phyloP scores from a whole-genome alignment of 2,329 filamentous ascomycete genomes.

The Paraphoma sp. region DNA sequence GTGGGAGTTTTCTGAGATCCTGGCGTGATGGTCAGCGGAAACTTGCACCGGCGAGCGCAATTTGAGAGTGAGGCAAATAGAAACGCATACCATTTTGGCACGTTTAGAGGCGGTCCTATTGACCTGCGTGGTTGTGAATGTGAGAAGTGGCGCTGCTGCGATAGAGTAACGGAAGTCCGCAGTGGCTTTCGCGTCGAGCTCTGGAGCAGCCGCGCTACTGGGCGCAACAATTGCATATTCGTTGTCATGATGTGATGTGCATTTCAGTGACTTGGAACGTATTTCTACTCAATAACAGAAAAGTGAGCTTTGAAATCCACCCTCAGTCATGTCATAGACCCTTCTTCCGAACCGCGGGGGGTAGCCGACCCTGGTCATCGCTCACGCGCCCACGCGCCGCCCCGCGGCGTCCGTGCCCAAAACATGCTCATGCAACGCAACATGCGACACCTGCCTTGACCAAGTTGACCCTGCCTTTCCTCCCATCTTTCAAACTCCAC shows the following conservation, averaged over 20 bases:
- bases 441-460: background rate
- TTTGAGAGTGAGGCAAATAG: background rate
- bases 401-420: conserved; percentile 15
- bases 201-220: conserved; percentile 19
- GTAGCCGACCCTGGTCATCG: background rate
- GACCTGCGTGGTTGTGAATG: conserved; percentile 23
- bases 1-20: conserved; percentile 90
- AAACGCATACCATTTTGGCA: conserved; percentile 48
- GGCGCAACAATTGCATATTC: conserved; percentile 28
- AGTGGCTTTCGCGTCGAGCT: conserved; percentile 10
- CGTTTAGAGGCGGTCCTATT: conserved; percentile 45
- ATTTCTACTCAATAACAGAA: background rate
- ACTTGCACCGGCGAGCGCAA: background rate
- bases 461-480: background rate
- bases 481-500: background rate
- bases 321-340: background rate
- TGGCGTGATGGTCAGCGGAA: conserved; percentile 46
- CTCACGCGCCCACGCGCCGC: conserved; percentile 8
- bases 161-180: conserved; percentile 18
- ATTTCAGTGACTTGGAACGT: background rate
- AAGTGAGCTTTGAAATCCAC: background rate
- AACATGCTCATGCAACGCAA: background rate
- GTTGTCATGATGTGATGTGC: conserved; percentile 6
- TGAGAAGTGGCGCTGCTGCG: conserved; percentile 34
- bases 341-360: background rate